Conservation (phyloP, 805 yeast species). For the Teunomyces panamensis region DNA sequence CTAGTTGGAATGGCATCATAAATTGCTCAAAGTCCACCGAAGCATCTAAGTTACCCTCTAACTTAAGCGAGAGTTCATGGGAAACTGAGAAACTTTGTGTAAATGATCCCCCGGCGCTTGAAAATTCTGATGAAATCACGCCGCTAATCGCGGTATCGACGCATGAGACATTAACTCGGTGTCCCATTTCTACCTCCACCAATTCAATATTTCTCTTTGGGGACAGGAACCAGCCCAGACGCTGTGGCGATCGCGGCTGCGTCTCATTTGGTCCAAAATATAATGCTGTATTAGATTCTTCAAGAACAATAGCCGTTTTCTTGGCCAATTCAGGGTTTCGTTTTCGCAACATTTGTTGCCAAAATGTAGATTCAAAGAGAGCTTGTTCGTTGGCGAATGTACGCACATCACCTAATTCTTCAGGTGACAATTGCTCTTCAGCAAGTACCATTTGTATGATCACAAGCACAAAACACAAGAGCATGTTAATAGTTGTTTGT, state of each 20-base stretch:
- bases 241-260: neutral
- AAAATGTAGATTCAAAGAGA: constrained; percentile 10
- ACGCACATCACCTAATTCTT: neutral
- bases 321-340: constrained; percentile 6
- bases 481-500: too few species aligned
- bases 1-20: neutral
- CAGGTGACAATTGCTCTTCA: neutral
- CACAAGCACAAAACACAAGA: neutral
- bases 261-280: constrained; percentile 9
- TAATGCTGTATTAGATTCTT: constrained; percentile 7
- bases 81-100: constrained; percentile 12
- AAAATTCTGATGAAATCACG: constrained; percentile 15
- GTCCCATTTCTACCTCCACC: constrained; percentile 19
- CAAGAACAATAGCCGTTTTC: constrained; percentile 7
- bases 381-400: constrained; percentile 6
- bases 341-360: constrained; percentile 7
- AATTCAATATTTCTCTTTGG: constrained; percentile 11
- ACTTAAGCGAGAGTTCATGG: neutral
- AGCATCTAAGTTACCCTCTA: neutral
- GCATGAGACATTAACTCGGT: neutral
- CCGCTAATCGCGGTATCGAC: constrained; percentile 15
- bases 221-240: neutral
- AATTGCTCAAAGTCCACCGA: neutral
- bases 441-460: neutral
- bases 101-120: constrained; percentile 15